Evolutionary conservation across 108 stramenopile genomes (phyloP).

Genomic region (Fistulifera pelliculosa): DNA sequence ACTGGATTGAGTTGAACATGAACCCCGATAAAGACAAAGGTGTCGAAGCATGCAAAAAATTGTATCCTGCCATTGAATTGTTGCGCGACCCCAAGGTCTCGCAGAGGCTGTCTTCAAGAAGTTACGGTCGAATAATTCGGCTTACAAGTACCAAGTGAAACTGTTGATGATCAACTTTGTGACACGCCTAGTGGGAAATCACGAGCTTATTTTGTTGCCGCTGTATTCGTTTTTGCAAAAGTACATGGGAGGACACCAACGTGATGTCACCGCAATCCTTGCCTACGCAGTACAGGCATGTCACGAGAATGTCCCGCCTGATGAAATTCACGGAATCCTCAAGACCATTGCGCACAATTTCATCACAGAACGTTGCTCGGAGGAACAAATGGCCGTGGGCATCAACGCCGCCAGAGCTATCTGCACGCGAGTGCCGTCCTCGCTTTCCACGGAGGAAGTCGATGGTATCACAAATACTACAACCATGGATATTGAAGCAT

Average conservation of each 20-base stretch:
- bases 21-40: slow-evolving; percentile 54
- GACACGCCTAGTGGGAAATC: slow-evolving; percentile 88
- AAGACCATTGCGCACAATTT: slow-evolving; percentile 92
- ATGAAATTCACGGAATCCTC: slow-evolving; percentile 83
- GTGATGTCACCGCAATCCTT: slow-evolving; percentile 89
- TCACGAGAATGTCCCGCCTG: slow-evolving; percentile 92
- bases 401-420: slow-evolving; percentile 94
- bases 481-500: slow-evolving; percentile 78
- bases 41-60: slow-evolving; percentile 50
- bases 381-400: slow-evolving; percentile 95
- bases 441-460: slow-evolving; percentile 64
- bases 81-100: slow-evolving; percentile 90
- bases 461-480: slow-evolving; percentile 27
- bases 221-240: slow-evolving; percentile 93
- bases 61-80: slow-evolving; percentile 92
- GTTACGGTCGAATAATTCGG: slow-evolving; percentile 37
- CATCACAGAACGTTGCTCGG: slow-evolving; percentile 82
- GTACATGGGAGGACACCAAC: slow-evolving; percentile 91
- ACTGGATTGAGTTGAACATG: slow-evolving; percentile 24
- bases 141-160: slow-evolving; percentile 79
- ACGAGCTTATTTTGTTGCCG: slow-evolving; percentile 80
- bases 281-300: slow-evolving; percentile 96
- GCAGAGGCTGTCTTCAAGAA: slow-evolving; percentile 80
- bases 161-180: slow-evolving; percentile 95
- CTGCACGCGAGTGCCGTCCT: slow-evolving; percentile 74